These are phyloP conservation scores for Penicillium psychrofluorescens DNA, from an alignment of 495 filamentous ascomycete genomes.

Conservation along the genomic window DNA sequence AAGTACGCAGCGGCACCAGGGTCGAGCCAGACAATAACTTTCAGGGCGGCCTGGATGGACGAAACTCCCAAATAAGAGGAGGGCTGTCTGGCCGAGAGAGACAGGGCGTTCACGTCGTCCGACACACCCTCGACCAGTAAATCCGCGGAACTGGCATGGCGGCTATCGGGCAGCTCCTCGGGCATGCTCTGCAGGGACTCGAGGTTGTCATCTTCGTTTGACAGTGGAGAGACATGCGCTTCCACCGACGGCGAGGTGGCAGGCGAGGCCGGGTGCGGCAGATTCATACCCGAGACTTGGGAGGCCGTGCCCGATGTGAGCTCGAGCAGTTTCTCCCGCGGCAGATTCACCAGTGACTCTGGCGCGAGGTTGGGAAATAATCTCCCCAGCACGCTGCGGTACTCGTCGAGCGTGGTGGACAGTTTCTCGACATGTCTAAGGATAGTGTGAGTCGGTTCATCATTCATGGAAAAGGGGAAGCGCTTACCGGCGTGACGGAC, in stretches of 20 bases:
- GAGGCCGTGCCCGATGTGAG: constrained; percentile 17
- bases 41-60: constrained; percentile 71
- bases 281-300: not conserved
- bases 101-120: constrained; percentile 76
- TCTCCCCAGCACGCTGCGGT: constrained; percentile 27
- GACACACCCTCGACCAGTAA: constrained; percentile 56
- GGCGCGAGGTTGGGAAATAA: constrained; percentile 30
- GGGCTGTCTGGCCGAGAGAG: constrained; percentile 61
- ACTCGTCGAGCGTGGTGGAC: constrained; percentile 34
- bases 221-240: constrained; percentile 31
- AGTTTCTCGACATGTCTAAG: constrained; percentile 32
- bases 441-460: not conserved
- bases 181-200: constrained; percentile 37
- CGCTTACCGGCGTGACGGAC: constrained; percentile 31
- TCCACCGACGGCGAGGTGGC: constrained; percentile 31
- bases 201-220: constrained; percentile 34
- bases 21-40: constrained; percentile 72
- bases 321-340: constrained; percentile 44
- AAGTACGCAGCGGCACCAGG: constrained; percentile 56
- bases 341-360: constrained; percentile 33
- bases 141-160: constrained; percentile 25
- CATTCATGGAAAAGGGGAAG: not conserved
- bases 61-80: constrained; percentile 78
- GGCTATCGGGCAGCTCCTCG: constrained; percentile 23
- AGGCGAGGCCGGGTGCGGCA: constrained; percentile 31